Evolutionary conservation across 2,329 filamentous ascomycete genomes (phyloP).

Genomic region (Orbilia javanica): DNA sequence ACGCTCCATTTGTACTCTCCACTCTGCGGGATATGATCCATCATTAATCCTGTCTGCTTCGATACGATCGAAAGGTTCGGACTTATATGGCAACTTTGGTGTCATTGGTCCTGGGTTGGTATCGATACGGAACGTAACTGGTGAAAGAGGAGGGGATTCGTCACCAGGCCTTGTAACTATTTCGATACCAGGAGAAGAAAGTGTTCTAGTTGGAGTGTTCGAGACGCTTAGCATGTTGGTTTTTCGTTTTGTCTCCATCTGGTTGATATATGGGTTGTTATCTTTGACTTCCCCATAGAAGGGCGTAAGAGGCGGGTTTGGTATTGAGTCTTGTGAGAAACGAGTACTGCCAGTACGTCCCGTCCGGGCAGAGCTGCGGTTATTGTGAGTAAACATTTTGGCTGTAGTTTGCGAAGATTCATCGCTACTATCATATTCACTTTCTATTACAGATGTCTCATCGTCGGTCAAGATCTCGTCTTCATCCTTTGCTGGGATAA

Average conservation of each 20-base stretch:
- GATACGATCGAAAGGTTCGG: slow-evolving; percentile 36
- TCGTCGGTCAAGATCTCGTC: slow-evolving; percentile 52
- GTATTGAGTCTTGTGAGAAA: slow-evolving; percentile 53
- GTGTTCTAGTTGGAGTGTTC: slow-evolving; percentile 7
- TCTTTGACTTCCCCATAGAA: slow-evolving; percentile 37
- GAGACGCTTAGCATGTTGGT: background rate
- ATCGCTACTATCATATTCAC: slow-evolving; percentile 33
- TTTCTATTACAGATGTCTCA: slow-evolving; percentile 44
- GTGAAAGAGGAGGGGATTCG: slow-evolving; percentile 51
- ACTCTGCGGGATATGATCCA: slow-evolving; percentile 46
- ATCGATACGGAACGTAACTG: slow-evolving; percentile 51
- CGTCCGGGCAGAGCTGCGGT: slow-evolving; percentile 39
- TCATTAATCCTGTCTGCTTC: slow-evolving; percentile 40
- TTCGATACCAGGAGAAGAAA: slow-evolving; percentile 48
- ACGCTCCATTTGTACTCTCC: slow-evolving; percentile 48
- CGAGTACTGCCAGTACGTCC: slow-evolving; percentile 30
- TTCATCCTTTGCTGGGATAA: slow-evolving; percentile 19
- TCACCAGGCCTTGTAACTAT: slow-evolving; percentile 45
- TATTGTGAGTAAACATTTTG: slow-evolving; percentile 23
- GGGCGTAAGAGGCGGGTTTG: slow-evolving; percentile 36
- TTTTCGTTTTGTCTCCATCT: background rate
- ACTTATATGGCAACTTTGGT: slow-evolving; percentile 26
- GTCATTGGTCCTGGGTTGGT: slow-evolving; percentile 29
- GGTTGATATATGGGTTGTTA: slow-evolving; percentile 17
- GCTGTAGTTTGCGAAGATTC: slow-evolving; percentile 9